Evolutionary conservation across 306 rosid species (phyloP), one percentile per base, ranked within the genome.

Genomic region (Sicyos baderoa): DNA sequence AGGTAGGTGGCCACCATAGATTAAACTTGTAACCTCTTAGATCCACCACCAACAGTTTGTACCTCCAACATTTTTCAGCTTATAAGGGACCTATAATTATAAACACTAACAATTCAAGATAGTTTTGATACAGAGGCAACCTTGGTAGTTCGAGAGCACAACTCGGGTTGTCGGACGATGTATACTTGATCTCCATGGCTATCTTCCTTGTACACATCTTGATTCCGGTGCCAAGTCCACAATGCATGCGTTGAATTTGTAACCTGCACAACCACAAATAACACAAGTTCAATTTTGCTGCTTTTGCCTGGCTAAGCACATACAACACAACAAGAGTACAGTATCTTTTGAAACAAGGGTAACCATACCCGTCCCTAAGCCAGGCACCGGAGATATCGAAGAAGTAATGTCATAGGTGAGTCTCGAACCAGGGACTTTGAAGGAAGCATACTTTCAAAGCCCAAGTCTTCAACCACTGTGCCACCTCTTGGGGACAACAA

Each of bases 201-300:
- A 48, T 86, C 77, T 49, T 82, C 85, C 76, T 86, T 83, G 51
- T 86, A 89, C 5, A 18, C 73, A 71, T 91, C 97, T 75, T 89
- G 92, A 78, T 91, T 91, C 63, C 95, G 78, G 12, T 91, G 95
- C 97, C 97, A 91, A 64, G 90, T 89, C 97, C 97, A 91, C 57
- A 89, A 78, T 14, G 97, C 89, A 72, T 83, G 82, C 4, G 96
- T 86, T 57, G 95, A 87, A 81, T 91, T 91, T 77, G 83, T 70
- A 57, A 87, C 88, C 97, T 91, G 84, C 81, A 76, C 64, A n/a
- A 60, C 37, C n/a, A 70, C 27, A 56, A 63, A 67, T 59, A 45
- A 56, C 29, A 35, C 15, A 29, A 8, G 25, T 29, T 25, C 1
- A 35, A 47, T 61, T 16, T 35, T 54, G 58, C 48, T 8, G 48